Conservation (phyloP, 495 filamentous ascomycete genomes). For the Cercophora newfieldiana region DNA sequence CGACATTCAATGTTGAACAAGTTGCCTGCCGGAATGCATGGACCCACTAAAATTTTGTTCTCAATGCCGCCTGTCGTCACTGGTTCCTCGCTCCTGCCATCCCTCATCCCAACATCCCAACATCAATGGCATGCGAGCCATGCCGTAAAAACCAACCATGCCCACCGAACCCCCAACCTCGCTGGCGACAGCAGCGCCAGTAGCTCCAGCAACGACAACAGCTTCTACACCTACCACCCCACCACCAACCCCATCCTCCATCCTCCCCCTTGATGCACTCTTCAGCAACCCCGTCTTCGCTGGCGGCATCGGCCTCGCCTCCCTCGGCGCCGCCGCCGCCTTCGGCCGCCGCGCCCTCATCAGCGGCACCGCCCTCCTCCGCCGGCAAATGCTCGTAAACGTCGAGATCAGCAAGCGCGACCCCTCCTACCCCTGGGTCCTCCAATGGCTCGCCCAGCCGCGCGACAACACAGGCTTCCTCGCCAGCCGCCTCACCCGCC, state of each 20-base stretch:
- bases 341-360: conserved; percentile 72
- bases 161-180: conserved; percentile 12
- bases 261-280: conserved; percentile 51
- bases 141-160: conserved; percentile 23
- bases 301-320: conserved; percentile 79
- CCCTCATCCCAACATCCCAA: neutral
- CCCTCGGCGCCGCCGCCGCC: conserved; percentile 73
- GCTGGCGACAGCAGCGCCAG: conserved; percentile 1
- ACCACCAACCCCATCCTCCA: conserved; percentile 11
- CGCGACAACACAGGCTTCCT: conserved; percentile 55
- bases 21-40: conserved; percentile 1
- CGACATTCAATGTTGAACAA: neutral
- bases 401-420: conserved; percentile 93
- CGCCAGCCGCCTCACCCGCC: conserved; percentile 47
- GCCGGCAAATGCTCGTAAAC: conserved; percentile 86
- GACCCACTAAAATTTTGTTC: conserved; percentile 32
- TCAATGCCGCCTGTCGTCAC: neutral
- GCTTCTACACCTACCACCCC: neutral
- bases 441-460: conserved; percentile 89
- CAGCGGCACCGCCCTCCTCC: conserved; percentile 67
- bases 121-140: conserved; percentile 12
- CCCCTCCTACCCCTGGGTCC: conserved; percentile 89
- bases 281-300: conserved; percentile 60
- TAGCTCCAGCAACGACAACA: neutral
- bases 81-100: neutral